Evolutionary conservation across 805 yeast species (phyloP).

Genomic region (Myxozyma sirexii): DNA sequence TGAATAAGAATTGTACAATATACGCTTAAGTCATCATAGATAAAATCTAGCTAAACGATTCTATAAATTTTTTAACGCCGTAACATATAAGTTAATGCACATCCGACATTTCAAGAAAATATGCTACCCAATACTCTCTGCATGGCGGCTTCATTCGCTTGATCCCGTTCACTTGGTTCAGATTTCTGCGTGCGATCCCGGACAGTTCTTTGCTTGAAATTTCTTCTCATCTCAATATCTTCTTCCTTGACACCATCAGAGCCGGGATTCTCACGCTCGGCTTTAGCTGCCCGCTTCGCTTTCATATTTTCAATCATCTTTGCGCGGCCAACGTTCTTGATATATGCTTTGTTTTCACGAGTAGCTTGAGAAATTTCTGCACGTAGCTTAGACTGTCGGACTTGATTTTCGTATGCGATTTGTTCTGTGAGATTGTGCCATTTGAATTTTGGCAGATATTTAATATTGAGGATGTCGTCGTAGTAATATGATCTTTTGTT

Average conservation of each 20-base stretch:
- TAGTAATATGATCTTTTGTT: constrained; percentile 87
- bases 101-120: constrained; percentile 20
- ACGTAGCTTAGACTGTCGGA: constrained; percentile 82
- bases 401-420: constrained; percentile 85
- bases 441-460: constrained; percentile 86
- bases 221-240: constrained; percentile 53
- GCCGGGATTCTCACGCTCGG: constrained; percentile 37
- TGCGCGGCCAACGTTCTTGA: constrained; percentile 81
- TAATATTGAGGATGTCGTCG: constrained; percentile 90
- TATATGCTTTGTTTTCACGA: constrained; percentile 79
- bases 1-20: background rate
- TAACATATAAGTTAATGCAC: too few relatives aligned
- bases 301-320: constrained; percentile 75
- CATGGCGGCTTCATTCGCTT: constrained; percentile 22
- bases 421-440: constrained; percentile 95
- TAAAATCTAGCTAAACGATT: too few relatives aligned
- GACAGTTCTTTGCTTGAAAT: constrained; percentile 71
- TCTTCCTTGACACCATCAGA: constrained; percentile 24
- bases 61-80: too few relatives aligned
- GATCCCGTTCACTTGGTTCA: constrained; percentile 16
- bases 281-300: constrained; percentile 49
- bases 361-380: constrained; percentile 89
- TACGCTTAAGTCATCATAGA: too few relatives aligned
- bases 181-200: constrained; percentile 39
- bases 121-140: constrained; percentile 26